A percentile compares a stretch with the other conserved stretches of the same genome.
phyloP scores from a whole-genome alignment of 129 eudicot species.

The Smallanthus sonchifolius region DNA sequence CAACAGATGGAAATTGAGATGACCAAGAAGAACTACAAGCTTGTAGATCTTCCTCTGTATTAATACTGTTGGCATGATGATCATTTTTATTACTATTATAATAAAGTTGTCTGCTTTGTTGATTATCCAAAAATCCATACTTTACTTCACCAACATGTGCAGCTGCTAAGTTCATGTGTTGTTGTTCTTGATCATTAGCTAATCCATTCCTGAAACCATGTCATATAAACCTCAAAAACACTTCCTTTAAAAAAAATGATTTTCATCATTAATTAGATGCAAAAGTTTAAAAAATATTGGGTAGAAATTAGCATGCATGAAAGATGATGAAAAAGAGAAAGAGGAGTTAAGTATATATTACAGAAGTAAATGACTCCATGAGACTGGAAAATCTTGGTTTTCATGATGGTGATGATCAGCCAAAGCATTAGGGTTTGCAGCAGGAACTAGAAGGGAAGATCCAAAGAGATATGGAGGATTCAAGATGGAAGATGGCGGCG shows the following conservation, averaged over 20 bases:
- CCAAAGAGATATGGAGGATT: conserved; percentile 32
- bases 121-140: conserved; percentile 34
- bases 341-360: conserved; percentile 17
- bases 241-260: background rate
- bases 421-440: conserved; percentile 26
- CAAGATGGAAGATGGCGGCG: conserved; percentile 26
- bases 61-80: background rate
- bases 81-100: conserved; percentile 16
- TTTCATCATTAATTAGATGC: background rate
- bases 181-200: conserved; percentile 46
- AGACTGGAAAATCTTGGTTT: conserved; percentile 55
- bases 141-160: conserved; percentile 34
- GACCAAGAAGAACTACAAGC: conserved; percentile 44
- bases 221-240: background rate
- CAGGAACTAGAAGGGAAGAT: conserved; percentile 33
- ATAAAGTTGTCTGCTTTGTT: conserved; percentile 31
- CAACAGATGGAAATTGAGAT: conserved; percentile 36
- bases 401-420: conserved; percentile 31
- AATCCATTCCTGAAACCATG: conserved; percentile 46
- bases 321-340: conserved; percentile 9
- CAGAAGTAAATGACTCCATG: conserved; percentile 81
- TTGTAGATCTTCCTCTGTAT: conserved; percentile 31
- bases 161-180: conserved; percentile 48
- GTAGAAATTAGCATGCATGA: conserved; percentile 13
- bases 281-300: background rate